Evolutionary conservation across 208 protist genomes (phyloP), one percentile per base, ranked within the genome.

Genomic region (Angomonas ambiguus): DNA sequence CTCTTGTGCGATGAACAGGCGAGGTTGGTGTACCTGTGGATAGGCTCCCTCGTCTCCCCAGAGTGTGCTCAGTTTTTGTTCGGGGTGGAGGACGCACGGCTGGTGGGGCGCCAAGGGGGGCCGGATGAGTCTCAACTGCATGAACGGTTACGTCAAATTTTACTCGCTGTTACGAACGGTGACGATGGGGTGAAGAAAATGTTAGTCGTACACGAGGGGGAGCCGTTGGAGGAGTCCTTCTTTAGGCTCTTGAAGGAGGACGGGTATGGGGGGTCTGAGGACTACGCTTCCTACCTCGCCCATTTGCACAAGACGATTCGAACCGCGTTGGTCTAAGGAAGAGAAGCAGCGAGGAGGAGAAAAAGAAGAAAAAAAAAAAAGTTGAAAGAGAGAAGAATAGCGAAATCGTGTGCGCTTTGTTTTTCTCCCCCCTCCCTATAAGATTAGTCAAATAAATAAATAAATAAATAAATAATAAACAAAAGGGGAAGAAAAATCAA

Each of bases 221-320:
- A 93, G 32, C 74, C 67, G 41, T 63, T 69, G 38, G 86, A 96
- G 77, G 85, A 91, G 4, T 74, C 78, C 32, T 93, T 94, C 69
- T 93, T 96, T 65, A 75, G 75, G 60, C 76, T 87, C 49, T 67
- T 93, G 2, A 88, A 91, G 72, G 85, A 92, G 67, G 88, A 96
- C 64, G 78, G 63, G 63, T 2, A 61, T 20, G 2, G n/a, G 10
- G 56, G 66, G 28, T 74, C 74, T 73, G 72, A 82, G 53, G 88
- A 94, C 62, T 83, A 82, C 72, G 78, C 91, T 24, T n/a, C n/a
- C 63, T 84, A 82, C 48, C 77, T 96, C 25, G 76, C 76, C 25
- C 42, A 81, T 34, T 53, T 96, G 6, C 85, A 96, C 70, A 67
- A 60, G n/a, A 77, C 68, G n/a, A 80, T 96, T 20, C 69, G 69